Evolutionary conservation across 371 early-diverging fungal species (phyloP).

Genomic region (Rhizopus arrhizus): DNA sequence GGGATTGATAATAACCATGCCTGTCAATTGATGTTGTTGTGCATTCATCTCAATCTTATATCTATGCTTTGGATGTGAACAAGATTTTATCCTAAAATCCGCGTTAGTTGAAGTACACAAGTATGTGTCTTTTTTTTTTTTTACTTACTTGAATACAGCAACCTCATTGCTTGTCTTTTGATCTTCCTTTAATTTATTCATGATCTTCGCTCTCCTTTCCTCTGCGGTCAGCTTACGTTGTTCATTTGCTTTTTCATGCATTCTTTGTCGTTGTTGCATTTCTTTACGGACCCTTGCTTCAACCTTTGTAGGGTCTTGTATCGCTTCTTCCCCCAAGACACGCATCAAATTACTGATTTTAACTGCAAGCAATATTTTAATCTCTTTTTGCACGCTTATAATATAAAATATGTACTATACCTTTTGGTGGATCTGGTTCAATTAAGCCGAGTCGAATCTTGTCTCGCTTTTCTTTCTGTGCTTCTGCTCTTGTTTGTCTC

Average conservation of each 20-base stretch:
- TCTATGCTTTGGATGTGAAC: conserved; percentile 75
- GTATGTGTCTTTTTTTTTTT: neutral
- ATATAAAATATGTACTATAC: conserved; percentile 17
- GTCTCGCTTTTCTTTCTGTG: conserved; percentile 91
- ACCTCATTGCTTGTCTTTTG: conserved; percentile 62
- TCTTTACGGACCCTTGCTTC: conserved; percentile 89
- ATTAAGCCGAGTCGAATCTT: conserved; percentile 91
- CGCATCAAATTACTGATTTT: conserved; percentile 93
- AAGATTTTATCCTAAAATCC: conserved; percentile 65
- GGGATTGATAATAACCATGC: conserved; percentile 74
- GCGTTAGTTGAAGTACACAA: neutral
- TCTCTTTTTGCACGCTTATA: too few species aligned
- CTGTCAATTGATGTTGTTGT: conserved; percentile 80
- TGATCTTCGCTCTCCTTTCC: conserved; percentile 78
- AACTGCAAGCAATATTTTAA: conserved; percentile 39
- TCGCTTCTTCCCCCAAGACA: conserved; percentile 87
- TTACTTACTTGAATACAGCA: conserved; percentile 79
- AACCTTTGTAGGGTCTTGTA: conserved; percentile 91
- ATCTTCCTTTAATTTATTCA: conserved; percentile 75
- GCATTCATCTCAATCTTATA: conserved; percentile 94
- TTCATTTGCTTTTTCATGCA: conserved; percentile 80
- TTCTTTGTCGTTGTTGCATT: conserved; percentile 77
- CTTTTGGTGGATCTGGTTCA: conserved; percentile 90
- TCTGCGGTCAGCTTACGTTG: conserved; percentile 87
- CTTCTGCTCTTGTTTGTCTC: conserved; percentile 84